These are phyloP conservation scores for Talaromyces adpressus DNA, from an alignment of 495 filamentous ascomycete species.

Conservation along the genomic window DNA sequence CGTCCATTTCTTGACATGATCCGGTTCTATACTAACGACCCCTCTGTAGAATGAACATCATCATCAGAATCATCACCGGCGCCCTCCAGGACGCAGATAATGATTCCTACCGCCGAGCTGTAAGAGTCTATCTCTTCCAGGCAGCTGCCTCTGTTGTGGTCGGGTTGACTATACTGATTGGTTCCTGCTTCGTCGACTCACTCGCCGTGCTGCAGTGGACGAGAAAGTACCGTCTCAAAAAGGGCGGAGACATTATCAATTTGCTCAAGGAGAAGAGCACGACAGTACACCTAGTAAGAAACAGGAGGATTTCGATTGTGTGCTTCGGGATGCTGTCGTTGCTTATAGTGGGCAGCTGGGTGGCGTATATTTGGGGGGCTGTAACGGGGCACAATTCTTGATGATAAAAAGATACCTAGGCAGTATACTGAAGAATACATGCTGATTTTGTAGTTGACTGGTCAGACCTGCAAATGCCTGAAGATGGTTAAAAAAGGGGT, in stretches of 20 bases:
- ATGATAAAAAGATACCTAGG: background rate
- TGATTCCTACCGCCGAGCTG: conserved; percentile 30
- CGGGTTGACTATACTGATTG: conserved; percentile 23
- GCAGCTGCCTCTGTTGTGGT: conserved; percentile 23
- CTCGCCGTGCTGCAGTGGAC: conserved; percentile 36
- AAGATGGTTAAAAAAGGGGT: background rate
- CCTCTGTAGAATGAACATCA: conserved; percentile 33
- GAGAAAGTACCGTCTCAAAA: conserved; percentile 25
- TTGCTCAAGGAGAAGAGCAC: conserved; percentile 20
- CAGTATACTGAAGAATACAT: too few species aligned
- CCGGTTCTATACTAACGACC: conserved; percentile 2
- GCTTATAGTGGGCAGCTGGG: conserved; percentile 30
- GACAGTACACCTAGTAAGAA: conserved; percentile 19
- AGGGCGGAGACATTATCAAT: conserved; percentile 23
- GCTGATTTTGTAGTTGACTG: background rate
- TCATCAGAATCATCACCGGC: conserved; percentile 35
- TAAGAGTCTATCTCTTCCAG: conserved; percentile 35
- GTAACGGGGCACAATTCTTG: conserved; percentile 30
- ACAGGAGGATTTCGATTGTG: conserved; percentile 18
- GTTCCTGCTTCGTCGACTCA: conserved; percentile 15
- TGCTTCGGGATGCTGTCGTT: conserved; percentile 25
- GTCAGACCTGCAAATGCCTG: background rate
- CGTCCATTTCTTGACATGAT: background rate
- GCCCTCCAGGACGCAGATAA: conserved; percentile 37
- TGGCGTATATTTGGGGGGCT: conserved; percentile 39